A percentile compares a stretch with the other conserved stretches of the same genome.
Evolutionary conservation across 2,329 filamentous ascomycete species (phyloP).

Genomic region (Akanthomyces dipterigenus): DNA sequence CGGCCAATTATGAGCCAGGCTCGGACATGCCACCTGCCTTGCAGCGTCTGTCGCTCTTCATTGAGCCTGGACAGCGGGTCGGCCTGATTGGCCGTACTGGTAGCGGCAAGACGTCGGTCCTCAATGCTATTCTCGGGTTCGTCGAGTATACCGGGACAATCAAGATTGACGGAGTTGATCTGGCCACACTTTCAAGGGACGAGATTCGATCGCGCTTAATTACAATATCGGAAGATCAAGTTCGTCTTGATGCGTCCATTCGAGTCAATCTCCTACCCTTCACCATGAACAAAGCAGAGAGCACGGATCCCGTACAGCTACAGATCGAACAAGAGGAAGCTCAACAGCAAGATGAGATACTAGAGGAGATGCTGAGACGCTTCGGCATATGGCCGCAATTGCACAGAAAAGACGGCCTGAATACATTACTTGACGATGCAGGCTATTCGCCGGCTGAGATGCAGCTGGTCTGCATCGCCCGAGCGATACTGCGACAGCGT

Average conservation of each 20-base stretch:
- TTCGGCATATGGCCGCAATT: background rate
- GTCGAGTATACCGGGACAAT: slow-evolving; percentile 22
- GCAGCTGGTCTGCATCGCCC: slow-evolving; percentile 2
- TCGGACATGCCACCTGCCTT: background rate
- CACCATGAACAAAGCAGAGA: background rate
- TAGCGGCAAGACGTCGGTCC: slow-evolving; percentile 7
- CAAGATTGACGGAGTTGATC: slow-evolving; percentile 34
- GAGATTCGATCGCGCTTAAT: slow-evolving; percentile 35
- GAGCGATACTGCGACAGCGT: slow-evolving; percentile 2
- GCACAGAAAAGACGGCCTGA: background rate
- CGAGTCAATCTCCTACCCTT: slow-evolving; percentile 31
- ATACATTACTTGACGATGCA: background rate
- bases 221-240: slow-evolving; percentile 39
- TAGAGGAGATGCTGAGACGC: background rate
- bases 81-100: slow-evolving; percentile 4
- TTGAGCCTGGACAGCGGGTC: slow-evolving; percentile 2
- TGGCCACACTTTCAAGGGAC: slow-evolving; percentile 32
- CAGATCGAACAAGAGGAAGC: background rate
- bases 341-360: background rate
- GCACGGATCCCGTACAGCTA: background rate
- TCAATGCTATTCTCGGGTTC: slow-evolving; percentile 2
- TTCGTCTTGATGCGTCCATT: slow-evolving; percentile 35
- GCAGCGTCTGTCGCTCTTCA: background rate
- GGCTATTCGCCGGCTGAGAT: background rate
- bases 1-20: background rate